These are phyloP conservation scores for Saccharomycopsis crataegensis DNA, from an alignment of 1,139 yeast species.

Conservation along the genomic window DNA sequence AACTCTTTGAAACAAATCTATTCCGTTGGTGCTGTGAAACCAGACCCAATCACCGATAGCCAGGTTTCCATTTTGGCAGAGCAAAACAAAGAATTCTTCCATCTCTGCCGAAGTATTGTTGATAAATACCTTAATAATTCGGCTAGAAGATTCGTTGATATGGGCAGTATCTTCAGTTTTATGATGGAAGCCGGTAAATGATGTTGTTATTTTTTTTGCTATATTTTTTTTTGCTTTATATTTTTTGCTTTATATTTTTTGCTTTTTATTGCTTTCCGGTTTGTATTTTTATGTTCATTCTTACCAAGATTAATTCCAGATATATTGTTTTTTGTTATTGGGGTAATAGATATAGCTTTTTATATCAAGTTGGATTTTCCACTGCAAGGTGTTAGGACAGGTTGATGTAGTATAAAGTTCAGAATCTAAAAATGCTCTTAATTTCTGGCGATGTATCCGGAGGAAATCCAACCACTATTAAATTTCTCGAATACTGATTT, in stretches of 20 bases:
- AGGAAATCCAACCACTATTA: too few relatives aligned
- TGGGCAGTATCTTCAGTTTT: slow-evolving; percentile 75
- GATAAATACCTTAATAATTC: slow-evolving; percentile 72
- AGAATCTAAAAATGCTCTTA: too few relatives aligned
- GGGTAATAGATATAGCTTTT: too few relatives aligned
- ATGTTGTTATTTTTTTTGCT: not conserved
- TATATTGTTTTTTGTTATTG: not conserved
- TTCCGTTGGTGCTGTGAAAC: slow-evolving; percentile 29
- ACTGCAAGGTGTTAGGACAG: too few relatives aligned
- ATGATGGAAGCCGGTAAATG: not conserved
- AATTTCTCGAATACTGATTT: too few relatives aligned
- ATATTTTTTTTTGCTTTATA: not conserved
- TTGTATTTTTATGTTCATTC: not conserved
- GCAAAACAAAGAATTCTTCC: slow-evolving; percentile 64
- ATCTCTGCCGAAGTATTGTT: slow-evolving; percentile 51
- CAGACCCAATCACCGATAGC: slow-evolving; percentile 42
- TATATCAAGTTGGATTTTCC: too few relatives aligned
- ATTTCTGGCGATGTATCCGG: too few relatives aligned
- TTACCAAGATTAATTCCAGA: not conserved
- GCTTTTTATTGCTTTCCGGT: not conserved
- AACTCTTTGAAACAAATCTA: slow-evolving; percentile 44
- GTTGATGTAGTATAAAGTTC: too few relatives aligned
- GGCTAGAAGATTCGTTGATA: slow-evolving; percentile 87
- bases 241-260: not conserved
- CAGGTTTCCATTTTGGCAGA: slow-evolving; percentile 70